Evolutionary conservation across 1,284 basidiomycete species (phyloP).

Genomic region (Marasmius fiardii): DNA sequence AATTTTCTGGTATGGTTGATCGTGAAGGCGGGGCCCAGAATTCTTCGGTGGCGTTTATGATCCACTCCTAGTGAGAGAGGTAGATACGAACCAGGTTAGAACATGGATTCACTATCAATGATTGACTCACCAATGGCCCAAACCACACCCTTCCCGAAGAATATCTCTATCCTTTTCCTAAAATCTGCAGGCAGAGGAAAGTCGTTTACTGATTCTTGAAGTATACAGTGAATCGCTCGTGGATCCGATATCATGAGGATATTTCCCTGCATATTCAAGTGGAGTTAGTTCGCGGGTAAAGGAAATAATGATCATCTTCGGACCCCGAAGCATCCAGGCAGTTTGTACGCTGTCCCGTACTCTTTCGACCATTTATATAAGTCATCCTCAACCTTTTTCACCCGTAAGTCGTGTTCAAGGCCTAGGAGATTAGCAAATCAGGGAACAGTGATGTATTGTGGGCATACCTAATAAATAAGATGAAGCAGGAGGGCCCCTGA

Average conservation of each 20-base stretch:
- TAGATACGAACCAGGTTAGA: background rate
- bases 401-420: no score
- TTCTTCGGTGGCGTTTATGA: background rate
- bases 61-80: background rate
- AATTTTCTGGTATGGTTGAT: background rate
- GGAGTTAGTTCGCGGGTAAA: background rate
- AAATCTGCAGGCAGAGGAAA: background rate
- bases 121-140: background rate
- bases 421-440: no score
- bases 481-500: no score
- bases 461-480: no score
- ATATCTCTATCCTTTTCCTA: background rate
- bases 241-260: background rate
- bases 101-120: background rate
- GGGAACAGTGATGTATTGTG: no score
- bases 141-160: background rate
- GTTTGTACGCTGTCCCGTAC: background rate
- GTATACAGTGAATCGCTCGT: background rate
- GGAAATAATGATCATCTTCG: background rate
- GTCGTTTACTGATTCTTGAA: background rate
- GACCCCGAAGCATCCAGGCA: background rate
- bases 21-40: slow-evolving; percentile 1
- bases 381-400: no score
- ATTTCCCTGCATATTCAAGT: background rate
- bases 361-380: background rate